Conservation (phyloP, 1,284 basidiomycete genomes). For the Chondrostereum purpureum region DNA sequence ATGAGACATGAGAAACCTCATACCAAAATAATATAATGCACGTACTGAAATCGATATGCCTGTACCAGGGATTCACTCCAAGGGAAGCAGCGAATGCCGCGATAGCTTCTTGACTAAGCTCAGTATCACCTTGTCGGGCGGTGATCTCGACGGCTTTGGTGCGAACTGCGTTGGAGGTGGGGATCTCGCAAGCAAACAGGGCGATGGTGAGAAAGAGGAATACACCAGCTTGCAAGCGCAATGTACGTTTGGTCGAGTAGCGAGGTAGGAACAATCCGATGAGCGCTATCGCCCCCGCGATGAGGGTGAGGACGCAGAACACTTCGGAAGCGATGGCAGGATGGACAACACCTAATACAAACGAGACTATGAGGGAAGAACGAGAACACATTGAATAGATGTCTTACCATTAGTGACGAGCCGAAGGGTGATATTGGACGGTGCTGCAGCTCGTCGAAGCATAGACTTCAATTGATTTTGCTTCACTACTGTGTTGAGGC, state of each 20-base stretch:
- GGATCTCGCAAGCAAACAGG: conserved; percentile 5
- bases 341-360: conserved; percentile 3
- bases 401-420: conserved; percentile 5
- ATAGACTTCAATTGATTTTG: conserved; percentile 5
- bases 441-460: conserved; percentile 1
- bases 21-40: background rate
- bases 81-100: conserved; percentile 2
- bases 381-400: background rate
- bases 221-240: background rate
- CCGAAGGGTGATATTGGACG: conserved; percentile 3
- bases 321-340: conserved; percentile 8
- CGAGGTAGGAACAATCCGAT: background rate
- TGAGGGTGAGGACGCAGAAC: conserved; percentile 4
- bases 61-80: conserved; percentile 5
- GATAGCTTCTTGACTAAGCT: background rate
- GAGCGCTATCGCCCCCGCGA: conserved; percentile 1
- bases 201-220: conserved; percentile 6
- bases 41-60: conserved; percentile 7
- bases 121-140: conserved; percentile 1
- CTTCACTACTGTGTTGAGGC: conserved; percentile 7
- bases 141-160: conserved; percentile 3
- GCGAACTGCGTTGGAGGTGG: conserved; percentile 3
- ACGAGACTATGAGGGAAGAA: background rate
- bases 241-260: conserved; percentile 2
- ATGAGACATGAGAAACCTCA: background rate